Conservation (phyloP, 148 eudicot genomes). For the Drosera capensis region DNA sequence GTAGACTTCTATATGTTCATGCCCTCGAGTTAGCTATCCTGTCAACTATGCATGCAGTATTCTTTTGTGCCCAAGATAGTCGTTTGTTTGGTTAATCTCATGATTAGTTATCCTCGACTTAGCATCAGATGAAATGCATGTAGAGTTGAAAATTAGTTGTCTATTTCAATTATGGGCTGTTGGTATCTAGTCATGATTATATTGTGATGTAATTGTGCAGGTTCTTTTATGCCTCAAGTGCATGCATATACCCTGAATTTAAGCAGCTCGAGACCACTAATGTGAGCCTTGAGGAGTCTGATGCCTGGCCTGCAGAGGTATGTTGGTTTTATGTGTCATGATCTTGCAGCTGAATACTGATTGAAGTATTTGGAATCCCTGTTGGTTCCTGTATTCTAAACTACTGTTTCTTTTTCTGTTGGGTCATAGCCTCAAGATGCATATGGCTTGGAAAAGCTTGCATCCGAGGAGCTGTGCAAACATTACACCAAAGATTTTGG, state of each 20-base stretch:
- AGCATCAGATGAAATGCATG: too few relatives aligned
- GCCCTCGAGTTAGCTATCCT: background rate
- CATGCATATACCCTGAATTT: slow-evolving; percentile 47
- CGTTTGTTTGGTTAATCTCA: too few relatives aligned
- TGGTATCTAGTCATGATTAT: background rate
- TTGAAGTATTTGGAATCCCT: background rate
- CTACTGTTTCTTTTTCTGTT: background rate
- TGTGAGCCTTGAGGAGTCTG: slow-evolving; percentile 42
- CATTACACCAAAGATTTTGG: slow-evolving; percentile 47
- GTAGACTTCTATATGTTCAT: background rate
- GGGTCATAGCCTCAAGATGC: slow-evolving; percentile 43
- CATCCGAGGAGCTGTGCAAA: slow-evolving; percentile 47
- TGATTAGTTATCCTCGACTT: too few relatives aligned
- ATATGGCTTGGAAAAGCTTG: slow-evolving; percentile 48
- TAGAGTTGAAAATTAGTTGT: background rate
- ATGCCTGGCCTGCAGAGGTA: slow-evolving; percentile 57
- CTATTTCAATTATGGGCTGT: background rate
- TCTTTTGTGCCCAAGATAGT: background rate
- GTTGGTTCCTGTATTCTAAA: background rate
- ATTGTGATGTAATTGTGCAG: slow-evolving; percentile 8
- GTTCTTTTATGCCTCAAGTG: slow-evolving; percentile 53
- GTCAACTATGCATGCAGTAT: background rate
- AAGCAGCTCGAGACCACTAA: slow-evolving; percentile 40
- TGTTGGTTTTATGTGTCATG: background rate
- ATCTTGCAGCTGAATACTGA: too few relatives aligned